Percentiles rank a stretch among this genome's conserved stretches.
Conservation (phyloP, 768 basidiomycete genomes). For the Tulasnella sp. region DNA sequence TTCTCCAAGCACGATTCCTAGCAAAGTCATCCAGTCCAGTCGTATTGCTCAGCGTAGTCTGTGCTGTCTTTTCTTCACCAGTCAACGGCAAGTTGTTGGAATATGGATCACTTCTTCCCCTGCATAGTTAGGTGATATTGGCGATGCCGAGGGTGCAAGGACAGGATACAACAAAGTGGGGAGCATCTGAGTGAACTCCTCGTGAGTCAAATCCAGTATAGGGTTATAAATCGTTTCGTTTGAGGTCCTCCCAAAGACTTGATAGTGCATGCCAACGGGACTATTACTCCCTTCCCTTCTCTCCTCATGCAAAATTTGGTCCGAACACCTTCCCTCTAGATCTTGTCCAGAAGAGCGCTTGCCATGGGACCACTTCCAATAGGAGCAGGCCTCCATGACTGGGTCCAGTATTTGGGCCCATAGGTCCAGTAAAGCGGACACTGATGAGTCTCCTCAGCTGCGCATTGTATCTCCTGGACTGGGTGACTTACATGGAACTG, state of each 20-base stretch:
- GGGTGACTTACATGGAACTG: slow-evolving; percentile 43
- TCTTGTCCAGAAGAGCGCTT: slow-evolving; percentile 49
- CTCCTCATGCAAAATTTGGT: slow-evolving; percentile 69
- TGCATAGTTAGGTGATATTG: slow-evolving; percentile 21
- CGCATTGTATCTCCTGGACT: background rate
- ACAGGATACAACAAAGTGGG: slow-evolving; percentile 54
- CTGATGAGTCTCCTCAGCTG: background rate
- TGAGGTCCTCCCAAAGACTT: slow-evolving; percentile 38
- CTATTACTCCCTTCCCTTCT: slow-evolving; percentile 60
- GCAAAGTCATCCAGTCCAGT: slow-evolving; percentile 74
- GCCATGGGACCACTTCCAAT: slow-evolving; percentile 71
- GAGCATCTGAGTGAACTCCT: slow-evolving; percentile 71
- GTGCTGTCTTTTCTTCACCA: slow-evolving; percentile 79
- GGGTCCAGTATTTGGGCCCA: slow-evolving; percentile 22
- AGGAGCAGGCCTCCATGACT: slow-evolving; percentile 58
- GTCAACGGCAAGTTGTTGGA: slow-evolving; percentile 52
- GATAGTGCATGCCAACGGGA: slow-evolving; percentile 76
- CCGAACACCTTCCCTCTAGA: slow-evolving; percentile 58
- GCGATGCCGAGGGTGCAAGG: slow-evolving; percentile 29
- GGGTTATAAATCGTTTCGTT: slow-evolving; percentile 73
- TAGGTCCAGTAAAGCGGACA: background rate
- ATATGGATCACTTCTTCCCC: background rate
- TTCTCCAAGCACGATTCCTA: slow-evolving; percentile 74
- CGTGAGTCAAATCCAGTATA: slow-evolving; percentile 76
- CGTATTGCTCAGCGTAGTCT: slow-evolving; percentile 71